Conservation (phyloP, 768 basidiomycete species). For the Mycena chlorophos region DNA sequence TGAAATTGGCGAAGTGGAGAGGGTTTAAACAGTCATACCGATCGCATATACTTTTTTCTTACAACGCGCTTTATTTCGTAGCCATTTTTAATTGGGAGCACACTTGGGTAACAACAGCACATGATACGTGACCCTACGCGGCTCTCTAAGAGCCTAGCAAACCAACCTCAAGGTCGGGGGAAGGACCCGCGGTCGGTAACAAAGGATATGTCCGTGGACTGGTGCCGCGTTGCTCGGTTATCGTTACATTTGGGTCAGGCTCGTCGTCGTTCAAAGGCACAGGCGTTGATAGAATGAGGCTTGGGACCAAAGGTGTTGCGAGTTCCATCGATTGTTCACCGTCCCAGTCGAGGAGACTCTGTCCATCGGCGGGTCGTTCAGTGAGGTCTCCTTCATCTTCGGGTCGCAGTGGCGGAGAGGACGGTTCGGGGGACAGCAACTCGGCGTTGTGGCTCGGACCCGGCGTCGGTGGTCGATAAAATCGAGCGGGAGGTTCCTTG, state of each 20-base stretch:
- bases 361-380: not conserved
- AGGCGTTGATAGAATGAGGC: not conserved
- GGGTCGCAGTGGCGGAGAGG: not conserved
- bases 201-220: not conserved
- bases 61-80: too few relatives aligned
- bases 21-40: not conserved
- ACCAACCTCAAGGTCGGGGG: not conserved
- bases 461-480: not conserved
- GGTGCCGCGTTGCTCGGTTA: not conserved
- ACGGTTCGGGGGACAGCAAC: not conserved
- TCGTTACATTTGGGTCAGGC: not conserved
- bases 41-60: not conserved
- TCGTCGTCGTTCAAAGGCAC: not conserved
- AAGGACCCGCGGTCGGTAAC: not conserved
- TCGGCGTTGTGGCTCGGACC: not conserved
- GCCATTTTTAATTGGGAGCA: too few relatives aligned
- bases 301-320: not conserved
- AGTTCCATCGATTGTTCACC: conserved; percentile 1
- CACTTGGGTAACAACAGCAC: not conserved
- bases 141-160: not conserved
- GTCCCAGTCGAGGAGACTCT: not conserved
- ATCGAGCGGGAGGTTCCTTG: not conserved
- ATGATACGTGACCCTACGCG: too few relatives aligned
- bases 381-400: not conserved
- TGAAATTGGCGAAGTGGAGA: conserved; percentile 8